A percentile compares a stretch with the other conserved stretches of the same genome.
Evolutionary conservation across 2,329 filamentous ascomycete species (phyloP).

Genomic region (Blastomyces percursus): DNA sequence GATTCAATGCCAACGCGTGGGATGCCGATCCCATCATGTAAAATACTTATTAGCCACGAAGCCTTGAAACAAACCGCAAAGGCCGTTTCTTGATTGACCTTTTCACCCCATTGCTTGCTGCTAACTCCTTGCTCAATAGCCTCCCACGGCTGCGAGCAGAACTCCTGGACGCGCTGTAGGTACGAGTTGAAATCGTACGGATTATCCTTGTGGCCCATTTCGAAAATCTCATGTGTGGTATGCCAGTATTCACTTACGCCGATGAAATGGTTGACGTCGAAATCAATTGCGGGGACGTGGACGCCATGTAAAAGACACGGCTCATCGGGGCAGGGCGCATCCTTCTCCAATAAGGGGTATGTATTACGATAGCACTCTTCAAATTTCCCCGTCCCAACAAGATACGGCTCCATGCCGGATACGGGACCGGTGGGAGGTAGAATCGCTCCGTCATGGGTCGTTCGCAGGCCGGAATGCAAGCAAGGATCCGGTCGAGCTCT

Average conservation of each 20-base stretch:
- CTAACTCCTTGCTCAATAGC: slow-evolving; percentile 58
- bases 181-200: slow-evolving; percentile 87
- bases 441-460: slow-evolving; percentile 58
- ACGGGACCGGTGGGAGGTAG: slow-evolving; percentile 30
- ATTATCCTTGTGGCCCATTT: slow-evolving; percentile 60
- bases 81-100: slow-evolving; percentile 61
- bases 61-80: slow-evolving; percentile 94
- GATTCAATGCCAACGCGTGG: slow-evolving; percentile 71
- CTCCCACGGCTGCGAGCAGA: slow-evolving; percentile 75
- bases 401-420: slow-evolving; percentile 40
- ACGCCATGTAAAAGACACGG: slow-evolving; percentile 86
- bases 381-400: slow-evolving; percentile 80
- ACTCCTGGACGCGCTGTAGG: slow-evolving; percentile 70
- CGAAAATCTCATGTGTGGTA: slow-evolving; percentile 89
- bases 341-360: slow-evolving; percentile 79
- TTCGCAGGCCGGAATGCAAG: slow-evolving; percentile 64
- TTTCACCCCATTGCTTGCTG: slow-evolving; percentile 60
- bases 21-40: slow-evolving; percentile 91
- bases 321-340: slow-evolving; percentile 66
- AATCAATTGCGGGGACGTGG: slow-evolving; percentile 91
- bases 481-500: slow-evolving; percentile 81
- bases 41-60: slow-evolving; percentile 91
- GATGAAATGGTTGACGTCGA: slow-evolving; percentile 93
- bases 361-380: slow-evolving; percentile 72
- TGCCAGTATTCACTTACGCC: slow-evolving; percentile 99